phyloP scores from a whole-genome alignment of 176 grass and related monocot genomes.

The Saccharum officinarum region DNA sequence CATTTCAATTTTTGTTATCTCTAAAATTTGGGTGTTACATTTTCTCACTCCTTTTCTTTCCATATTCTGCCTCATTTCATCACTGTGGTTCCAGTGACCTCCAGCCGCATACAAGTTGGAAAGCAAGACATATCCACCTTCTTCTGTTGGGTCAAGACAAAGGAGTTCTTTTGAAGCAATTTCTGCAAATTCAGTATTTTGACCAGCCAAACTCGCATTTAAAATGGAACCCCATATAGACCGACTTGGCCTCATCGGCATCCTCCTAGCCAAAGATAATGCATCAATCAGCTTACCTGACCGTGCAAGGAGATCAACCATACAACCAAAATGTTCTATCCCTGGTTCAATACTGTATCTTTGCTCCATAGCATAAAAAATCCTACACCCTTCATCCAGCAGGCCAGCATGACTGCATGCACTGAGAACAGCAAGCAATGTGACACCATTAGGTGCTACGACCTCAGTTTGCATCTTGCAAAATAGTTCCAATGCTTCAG shows the following conservation, averaged over 20 bases:
- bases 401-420: constrained; percentile 58
- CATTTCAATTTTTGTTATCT: too few species aligned
- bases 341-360: constrained; percentile 44
- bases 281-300: constrained; percentile 56
- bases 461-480: constrained; percentile 37
- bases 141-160: constrained; percentile 49
- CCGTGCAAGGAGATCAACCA: constrained; percentile 57
- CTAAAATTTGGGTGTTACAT: too few species aligned
- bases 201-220: constrained; percentile 45
- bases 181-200: constrained; percentile 52
- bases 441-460: constrained; percentile 38
- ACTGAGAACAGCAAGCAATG: constrained; percentile 56
- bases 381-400: constrained; percentile 46
- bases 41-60: constrained; percentile 50
- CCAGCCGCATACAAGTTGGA: constrained; percentile 59
- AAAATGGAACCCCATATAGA: constrained; percentile 72
- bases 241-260: constrained; percentile 57
- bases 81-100: constrained; percentile 52
- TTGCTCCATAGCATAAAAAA: constrained; percentile 52
- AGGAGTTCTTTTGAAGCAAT: constrained; percentile 49
- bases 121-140: constrained; percentile 60
- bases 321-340: constrained; percentile 61
- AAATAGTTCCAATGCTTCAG: constrained; percentile 37
- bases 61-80: constrained; percentile 52
- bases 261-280: constrained; percentile 39